Percentiles rank a stretch among this genome's conserved stretches.
These are phyloP conservation scores for Volvox carteri DNA, from an alignment of 163 green algal species.

Conservation along the genomic window DNA sequence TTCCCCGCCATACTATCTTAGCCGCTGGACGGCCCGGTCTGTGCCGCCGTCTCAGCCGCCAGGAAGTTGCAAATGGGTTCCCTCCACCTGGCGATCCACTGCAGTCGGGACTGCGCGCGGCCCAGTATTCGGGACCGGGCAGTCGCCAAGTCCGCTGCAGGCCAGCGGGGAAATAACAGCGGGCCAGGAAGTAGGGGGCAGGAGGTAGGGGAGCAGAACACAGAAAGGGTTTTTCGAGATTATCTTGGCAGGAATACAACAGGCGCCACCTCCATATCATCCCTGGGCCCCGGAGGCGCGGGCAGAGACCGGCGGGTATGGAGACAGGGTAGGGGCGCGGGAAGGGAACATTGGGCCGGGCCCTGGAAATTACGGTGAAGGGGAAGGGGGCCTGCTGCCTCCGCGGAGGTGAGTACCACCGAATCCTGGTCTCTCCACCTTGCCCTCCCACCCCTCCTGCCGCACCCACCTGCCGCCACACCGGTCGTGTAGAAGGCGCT, in stretches of 20 bases:
- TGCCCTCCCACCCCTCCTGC: too few relatives aligned
- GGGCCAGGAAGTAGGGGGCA: neutral
- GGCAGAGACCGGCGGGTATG: too few relatives aligned
- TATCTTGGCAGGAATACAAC: neutral
- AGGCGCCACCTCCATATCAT: neutral
- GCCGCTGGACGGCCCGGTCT: too few relatives aligned
- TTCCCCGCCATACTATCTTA: too few relatives aligned
- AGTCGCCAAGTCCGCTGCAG: neutral
- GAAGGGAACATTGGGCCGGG: neutral
- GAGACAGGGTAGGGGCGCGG: too few relatives aligned
- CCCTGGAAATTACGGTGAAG: neutral
- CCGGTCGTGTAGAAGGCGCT: neutral
- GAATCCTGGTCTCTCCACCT: neutral
- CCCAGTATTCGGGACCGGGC: constrained; percentile 27
- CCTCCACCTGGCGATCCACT: neutral
- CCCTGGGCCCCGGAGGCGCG: neutral
- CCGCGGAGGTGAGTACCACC: neutral
- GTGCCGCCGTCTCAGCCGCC: neutral
- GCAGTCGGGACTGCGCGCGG: constrained; percentile 13
- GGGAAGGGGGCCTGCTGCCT: neutral
- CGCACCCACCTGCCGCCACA: neutral
- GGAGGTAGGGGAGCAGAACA: neutral
- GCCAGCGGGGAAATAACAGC: neutral
- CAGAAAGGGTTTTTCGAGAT: neutral
- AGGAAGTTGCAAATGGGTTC: constrained; percentile 23